Evolutionary conservation across 2,329 filamentous ascomycete species (phyloP), one percentile per base, ranked within the genome.

Genomic region (Fonsecaea pedrosoi): DNA sequence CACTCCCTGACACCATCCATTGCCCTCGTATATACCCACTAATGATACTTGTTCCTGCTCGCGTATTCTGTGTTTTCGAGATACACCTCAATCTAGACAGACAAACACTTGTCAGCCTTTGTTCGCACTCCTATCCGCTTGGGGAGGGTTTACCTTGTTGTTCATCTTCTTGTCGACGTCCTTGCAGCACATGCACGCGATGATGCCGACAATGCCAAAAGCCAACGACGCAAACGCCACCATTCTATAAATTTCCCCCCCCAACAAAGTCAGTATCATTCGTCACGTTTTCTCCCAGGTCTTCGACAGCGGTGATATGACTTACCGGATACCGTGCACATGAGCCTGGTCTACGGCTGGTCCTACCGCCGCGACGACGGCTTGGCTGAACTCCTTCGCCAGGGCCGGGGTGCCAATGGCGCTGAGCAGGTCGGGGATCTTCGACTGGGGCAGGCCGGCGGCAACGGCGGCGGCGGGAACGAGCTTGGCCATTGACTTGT

Each of bases 391-490:
- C 6, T 50, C 56, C 21, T 54, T 40, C 10, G 40, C 7, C 10
- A 67, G 38, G 10, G 65, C 54, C 9, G 62, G 38, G 15, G 55
- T 38, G 5, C 35, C 66, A n/a, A 66, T 13, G 10, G n/a, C 12
- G 54, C 18, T 21, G 2, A 57, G 15, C 10, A 55, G 50, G 2
- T 50, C 40, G 9, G 62, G n/a, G n/a, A 57, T 34, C 42, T 53
- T 21, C 2, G 21, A 54, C 53, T 13, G 76, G 66, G 0, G 79
- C 70, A 18, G 15, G 18, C 79, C 79, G 3, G 79, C 79, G 0
- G 70, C 73, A 1, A 73, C 74, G 10, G 73, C 79, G 0, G 79
- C 79, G 0, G 71, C 54, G 1, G 79, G 76, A 13, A 81, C 76
- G 4, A 78, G 73, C 9, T 71, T 71, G 5, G 69, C 69, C 4